A percentile compares a stretch with the other conserved stretches of the same genome.
Evolutionary conservation across 2,329 filamentous ascomycete genomes (phyloP).

Genomic region (Calonectria ilicicola): DNA sequence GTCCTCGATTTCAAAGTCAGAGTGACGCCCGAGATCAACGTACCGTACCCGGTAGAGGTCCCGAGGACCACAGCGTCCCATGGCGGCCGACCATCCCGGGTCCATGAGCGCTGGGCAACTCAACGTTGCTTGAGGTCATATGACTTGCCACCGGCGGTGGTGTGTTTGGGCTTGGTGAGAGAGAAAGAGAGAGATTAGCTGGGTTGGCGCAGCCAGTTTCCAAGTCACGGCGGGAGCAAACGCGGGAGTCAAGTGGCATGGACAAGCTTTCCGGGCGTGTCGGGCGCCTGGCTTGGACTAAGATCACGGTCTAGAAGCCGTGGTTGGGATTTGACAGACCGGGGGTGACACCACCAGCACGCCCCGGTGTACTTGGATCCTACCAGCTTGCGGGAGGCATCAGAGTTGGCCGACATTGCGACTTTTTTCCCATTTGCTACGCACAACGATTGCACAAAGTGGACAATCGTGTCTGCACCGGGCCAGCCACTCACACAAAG

Average conservation of each 20-base stretch:
- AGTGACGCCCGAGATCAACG: constrained; percentile 16
- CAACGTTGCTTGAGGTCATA: constrained; percentile 27
- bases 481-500: background rate
- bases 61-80: background rate
- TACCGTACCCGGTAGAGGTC: background rate
- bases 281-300: background rate
- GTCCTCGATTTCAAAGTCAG: background rate
- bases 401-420: background rate
- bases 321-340: constrained; percentile 3
- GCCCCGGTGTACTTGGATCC: background rate
- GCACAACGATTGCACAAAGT: background rate
- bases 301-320: background rate
- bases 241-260: background rate
- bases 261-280: background rate
- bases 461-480: background rate
- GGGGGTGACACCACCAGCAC: background rate
- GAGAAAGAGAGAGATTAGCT: background rate
- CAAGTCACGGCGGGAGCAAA: background rate
- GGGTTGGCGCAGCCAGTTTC: background rate
- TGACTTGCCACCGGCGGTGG: constrained; percentile 19
- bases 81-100: constrained; percentile 12
- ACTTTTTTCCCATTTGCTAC: background rate
- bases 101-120: constrained; percentile 11
- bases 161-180: background rate
- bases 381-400: background rate